Conservation (phyloP, 1,139 yeast species). For the Scheffersomyces quercinus region DNA sequence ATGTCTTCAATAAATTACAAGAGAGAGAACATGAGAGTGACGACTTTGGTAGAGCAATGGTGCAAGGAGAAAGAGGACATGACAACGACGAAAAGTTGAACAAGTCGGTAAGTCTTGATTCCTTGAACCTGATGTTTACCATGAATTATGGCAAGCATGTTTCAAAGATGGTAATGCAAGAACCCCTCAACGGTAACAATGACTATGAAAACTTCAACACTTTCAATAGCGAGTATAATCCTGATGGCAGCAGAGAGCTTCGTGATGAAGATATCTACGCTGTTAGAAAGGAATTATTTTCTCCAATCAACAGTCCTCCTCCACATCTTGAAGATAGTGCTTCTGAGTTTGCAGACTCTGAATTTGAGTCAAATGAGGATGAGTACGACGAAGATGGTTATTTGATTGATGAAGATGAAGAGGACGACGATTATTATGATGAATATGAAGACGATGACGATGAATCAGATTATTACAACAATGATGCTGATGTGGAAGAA, state of each 20-base stretch:
- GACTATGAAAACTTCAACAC: constrained; percentile 5
- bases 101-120: constrained; percentile 37
- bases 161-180: constrained; percentile 41
- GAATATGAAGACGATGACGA: constrained; percentile 22
- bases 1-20: constrained; percentile 40
- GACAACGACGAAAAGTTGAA: constrained; percentile 17
- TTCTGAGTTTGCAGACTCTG: constrained; percentile 47
- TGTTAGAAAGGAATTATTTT: constrained; percentile 12
- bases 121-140: constrained; percentile 42
- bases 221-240: background rate
- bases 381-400: constrained; percentile 25
- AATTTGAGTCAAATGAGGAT: constrained; percentile 35
- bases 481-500: constrained; percentile 10
- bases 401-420: constrained; percentile 26
- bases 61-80: background rate
- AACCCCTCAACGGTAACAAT: constrained; percentile 10
- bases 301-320: constrained; percentile 4
- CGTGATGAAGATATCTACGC: constrained; percentile 10
- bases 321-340: constrained; percentile 15
- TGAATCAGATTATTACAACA: constrained; percentile 18
- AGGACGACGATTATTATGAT: constrained; percentile 22
- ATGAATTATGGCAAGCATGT: constrained; percentile 43
- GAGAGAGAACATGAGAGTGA: constrained; percentile 14
- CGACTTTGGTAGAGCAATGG: constrained; percentile 8
- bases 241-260: background rate